Evolutionary conservation across 306 rosid species (phyloP), one percentile per base, ranked within the genome.

Genomic region (Dalbergia oliveri): DNA sequence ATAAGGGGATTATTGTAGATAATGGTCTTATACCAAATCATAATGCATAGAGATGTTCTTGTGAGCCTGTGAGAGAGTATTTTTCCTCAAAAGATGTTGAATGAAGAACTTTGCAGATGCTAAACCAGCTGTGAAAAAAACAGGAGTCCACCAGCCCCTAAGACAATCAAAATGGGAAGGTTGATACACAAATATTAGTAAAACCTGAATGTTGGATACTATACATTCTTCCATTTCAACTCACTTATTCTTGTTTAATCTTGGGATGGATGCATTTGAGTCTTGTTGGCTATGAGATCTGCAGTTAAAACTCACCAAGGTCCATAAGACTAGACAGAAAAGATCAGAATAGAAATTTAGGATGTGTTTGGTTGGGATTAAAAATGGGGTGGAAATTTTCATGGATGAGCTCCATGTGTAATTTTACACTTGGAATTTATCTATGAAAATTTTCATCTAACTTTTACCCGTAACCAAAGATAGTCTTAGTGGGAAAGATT

Each of bases 91-190:
- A 73, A 85, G 77, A 81, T 93, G 97, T 33, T 89, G 89, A 58
- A 89, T 86, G 69, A 91, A 91, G 66, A 88, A 91, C 75, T 87
- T 95, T 57, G 98, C 94, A 64, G 94, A 94, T 57, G 92, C 84
- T 74, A 91, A 57, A 79, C 89, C 73, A 63, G 99, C 90, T 37
- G 99, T 95, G 49, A 90, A 81, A 18, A 95, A 79, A 85, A 86
- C 43, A 31, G 99, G 99, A 11, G 97, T 91, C 97, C 99, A 94
- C 99, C 99, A 93, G 69, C 99, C 97, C 79, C 97, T 91, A 34
- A 83, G 65, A 57, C 50, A 10, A 85, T 26, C 56, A 73, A 73
- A 68, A 35, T 12, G 66, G 61, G 34, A 57, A 65, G 37, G 14
- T 58, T 65, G 76, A 68, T 69, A 67, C 21, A 18, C 5, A 26